A percentile compares a stretch with the other conserved stretches of the same genome.
Evolutionary conservation across 169 alveolate species (phyloP).

Genomic region (Miamiensis avidus): DNA sequence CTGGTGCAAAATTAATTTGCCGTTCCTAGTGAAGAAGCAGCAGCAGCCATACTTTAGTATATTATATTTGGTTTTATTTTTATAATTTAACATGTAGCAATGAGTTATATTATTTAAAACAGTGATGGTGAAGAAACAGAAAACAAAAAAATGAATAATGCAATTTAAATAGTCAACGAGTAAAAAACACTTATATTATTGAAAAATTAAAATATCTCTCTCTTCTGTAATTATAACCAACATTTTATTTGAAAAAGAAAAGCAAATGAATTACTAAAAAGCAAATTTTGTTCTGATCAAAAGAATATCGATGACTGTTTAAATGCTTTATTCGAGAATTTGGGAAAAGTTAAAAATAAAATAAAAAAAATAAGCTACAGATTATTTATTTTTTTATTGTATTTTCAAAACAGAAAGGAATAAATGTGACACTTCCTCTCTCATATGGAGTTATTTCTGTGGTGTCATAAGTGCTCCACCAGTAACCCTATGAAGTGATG

Average conservation of each 20-base stretch:
- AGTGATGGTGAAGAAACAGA: neutral
- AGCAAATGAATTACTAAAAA: neutral
- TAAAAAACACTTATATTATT: neutral
- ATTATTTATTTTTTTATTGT: neutral
- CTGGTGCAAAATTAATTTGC: neutral
- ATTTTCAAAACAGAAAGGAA: neutral
- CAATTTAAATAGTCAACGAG: constrained; percentile 1
- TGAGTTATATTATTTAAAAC: neutral
- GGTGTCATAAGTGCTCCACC: neutral
- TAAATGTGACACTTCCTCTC: constrained; percentile 1
- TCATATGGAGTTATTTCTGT: constrained; percentile 1
- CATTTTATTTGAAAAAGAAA: neutral
- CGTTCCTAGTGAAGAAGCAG: constrained; percentile 4
- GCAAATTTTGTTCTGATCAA: neutral
- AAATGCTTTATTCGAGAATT: no score
- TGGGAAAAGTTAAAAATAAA: neutral
- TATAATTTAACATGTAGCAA: neutral
- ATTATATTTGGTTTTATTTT: neutral
- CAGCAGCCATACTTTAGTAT: constrained; percentile 5
- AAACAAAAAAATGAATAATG: constrained; percentile 3
- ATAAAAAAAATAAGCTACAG: neutral
- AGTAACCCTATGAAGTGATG: constrained; percentile 1
- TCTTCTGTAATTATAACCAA: neutral
- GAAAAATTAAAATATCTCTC: neutral
- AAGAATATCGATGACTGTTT: constrained; percentile 23